These are phyloP conservation scores for Begonia loranthoides DNA, from an alignment of 306 rosid species.

Conservation along the genomic window DNA sequence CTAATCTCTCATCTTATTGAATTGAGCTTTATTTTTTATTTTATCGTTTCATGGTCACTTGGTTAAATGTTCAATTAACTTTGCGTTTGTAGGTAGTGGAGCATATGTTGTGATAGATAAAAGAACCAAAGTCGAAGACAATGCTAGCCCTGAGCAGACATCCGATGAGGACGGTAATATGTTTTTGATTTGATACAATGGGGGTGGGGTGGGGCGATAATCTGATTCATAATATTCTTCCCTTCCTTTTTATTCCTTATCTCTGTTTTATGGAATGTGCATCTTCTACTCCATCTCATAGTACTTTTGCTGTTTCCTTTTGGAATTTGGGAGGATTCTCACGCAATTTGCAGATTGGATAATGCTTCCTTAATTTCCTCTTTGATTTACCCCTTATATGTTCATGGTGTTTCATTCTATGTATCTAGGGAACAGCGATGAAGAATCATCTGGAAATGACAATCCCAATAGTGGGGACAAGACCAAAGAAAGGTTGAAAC, in stretches of 20 bases:
- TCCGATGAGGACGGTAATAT: conserved; percentile 72
- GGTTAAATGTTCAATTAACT: conserved; percentile 1
- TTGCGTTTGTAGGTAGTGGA: conserved; percentile 51
- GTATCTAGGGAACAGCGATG: conserved; percentile 66
- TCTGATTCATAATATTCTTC: not conserved
- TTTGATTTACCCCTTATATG: not conserved
- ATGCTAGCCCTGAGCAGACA: conserved; percentile 37
- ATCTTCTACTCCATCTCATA: not conserved
- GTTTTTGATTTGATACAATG: conserved; percentile 5
- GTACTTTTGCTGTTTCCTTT: no score
- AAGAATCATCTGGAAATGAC: conserved; percentile 46
- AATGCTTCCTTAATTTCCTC: not conserved
- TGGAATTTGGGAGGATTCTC: no score
- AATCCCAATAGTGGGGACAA: conserved; percentile 23
- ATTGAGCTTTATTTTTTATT: not conserved
- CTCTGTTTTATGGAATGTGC: conserved; percentile 1
- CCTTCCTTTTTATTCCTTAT: not conserved
- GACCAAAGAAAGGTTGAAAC: conserved; percentile 47
- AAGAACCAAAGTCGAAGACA: conserved; percentile 44
- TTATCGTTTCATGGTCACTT: conserved; percentile 6
- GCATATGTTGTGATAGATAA: conserved; percentile 85
- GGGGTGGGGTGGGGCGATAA: not conserved
- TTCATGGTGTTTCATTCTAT: conserved; percentile 6
- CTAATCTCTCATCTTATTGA: no score
- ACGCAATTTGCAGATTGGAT: not conserved